These are phyloP conservation scores for Saposhnikovia divaricata DNA, from an alignment of 129 eudicot species.

Conservation along the genomic window DNA sequence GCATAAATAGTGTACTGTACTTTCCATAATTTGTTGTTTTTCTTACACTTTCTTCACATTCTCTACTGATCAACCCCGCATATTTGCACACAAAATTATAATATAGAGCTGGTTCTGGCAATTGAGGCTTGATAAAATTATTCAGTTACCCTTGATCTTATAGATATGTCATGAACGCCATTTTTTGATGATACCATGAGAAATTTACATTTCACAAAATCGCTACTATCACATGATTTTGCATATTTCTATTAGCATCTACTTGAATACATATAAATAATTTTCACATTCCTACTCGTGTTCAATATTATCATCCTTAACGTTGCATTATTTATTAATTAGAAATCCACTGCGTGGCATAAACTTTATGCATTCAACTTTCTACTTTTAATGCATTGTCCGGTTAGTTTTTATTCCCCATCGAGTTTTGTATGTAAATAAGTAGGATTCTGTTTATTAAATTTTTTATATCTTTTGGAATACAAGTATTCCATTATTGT, in stretches of 20 bases:
- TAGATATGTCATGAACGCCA: background rate
- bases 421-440: background rate
- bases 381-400: background rate
- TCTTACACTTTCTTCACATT: background rate
- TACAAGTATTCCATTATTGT: no score
- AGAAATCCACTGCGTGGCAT: background rate
- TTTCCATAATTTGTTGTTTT: background rate
- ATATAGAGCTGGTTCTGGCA: background rate
- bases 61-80: background rate
- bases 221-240: no score
- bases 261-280: no score
- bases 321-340: background rate
- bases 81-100: background rate
- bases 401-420: background rate
- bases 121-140: background rate
- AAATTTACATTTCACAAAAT: background rate
- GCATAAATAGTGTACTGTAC: background rate
- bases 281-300: background rate
- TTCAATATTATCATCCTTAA: background rate
- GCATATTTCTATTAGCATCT: no score
- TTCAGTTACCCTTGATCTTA: background rate
- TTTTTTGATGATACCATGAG: background rate
- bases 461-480: background rate
- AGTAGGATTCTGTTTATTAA: constrained; percentile 9
- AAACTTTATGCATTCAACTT: background rate